Percentiles rank a stretch among this genome's conserved stretches.
These are phyloP conservation scores for Lentinus brumalis DNA, from an alignment of 768 basidiomycete species.

Conservation along the genomic window DNA sequence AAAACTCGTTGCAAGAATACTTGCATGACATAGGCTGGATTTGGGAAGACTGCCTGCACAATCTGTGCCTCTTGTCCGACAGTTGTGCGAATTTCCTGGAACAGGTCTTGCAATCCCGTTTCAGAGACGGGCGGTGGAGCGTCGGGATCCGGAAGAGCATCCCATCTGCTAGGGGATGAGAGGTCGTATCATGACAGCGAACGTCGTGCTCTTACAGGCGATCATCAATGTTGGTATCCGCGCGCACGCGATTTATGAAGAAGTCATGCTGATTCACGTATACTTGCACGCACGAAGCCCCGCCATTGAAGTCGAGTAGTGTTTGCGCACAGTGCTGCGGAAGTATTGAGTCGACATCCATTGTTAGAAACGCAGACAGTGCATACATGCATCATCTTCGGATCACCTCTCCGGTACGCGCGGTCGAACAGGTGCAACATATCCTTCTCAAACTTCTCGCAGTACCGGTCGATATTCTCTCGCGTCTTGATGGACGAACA, in stretches of 20 bases:
- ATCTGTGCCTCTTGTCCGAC: constrained; percentile 97
- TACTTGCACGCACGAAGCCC: constrained; percentile 93
- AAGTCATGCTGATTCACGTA: constrained; percentile 99
- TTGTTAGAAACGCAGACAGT: not conserved
- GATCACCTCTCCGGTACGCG: constrained; percentile 95
- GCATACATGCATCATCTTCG: constrained; percentile 97
- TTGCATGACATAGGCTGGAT: constrained; percentile 95
- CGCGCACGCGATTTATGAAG: constrained; percentile 92
- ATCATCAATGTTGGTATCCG: constrained; percentile 56
- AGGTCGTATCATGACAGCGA: not conserved
- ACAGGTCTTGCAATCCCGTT: constrained; percentile 75
- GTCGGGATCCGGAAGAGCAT: constrained; percentile 76
- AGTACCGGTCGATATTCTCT: constrained; percentile 93
- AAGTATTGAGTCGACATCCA: constrained; percentile 10
- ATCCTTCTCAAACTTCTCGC: constrained; percentile 98
- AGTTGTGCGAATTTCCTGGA: constrained; percentile 85
- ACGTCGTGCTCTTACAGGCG: constrained; percentile 47
- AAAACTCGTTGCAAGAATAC: constrained; percentile 97
- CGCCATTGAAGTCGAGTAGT: constrained; percentile 96
- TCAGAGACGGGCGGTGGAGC: constrained; percentile 76
- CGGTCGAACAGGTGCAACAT: constrained; percentile 95
- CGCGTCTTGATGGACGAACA: constrained; percentile 57
- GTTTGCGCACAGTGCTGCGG: constrained; percentile 96
- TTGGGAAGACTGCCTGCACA: constrained; percentile 97
- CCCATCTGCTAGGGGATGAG: constrained; percentile 62